Evolutionary conservation across 2,329 filamentous ascomycete species (phyloP), one percentile per base, ranked within the genome.

Genomic region (Aspergillus fumigatus): DNA sequence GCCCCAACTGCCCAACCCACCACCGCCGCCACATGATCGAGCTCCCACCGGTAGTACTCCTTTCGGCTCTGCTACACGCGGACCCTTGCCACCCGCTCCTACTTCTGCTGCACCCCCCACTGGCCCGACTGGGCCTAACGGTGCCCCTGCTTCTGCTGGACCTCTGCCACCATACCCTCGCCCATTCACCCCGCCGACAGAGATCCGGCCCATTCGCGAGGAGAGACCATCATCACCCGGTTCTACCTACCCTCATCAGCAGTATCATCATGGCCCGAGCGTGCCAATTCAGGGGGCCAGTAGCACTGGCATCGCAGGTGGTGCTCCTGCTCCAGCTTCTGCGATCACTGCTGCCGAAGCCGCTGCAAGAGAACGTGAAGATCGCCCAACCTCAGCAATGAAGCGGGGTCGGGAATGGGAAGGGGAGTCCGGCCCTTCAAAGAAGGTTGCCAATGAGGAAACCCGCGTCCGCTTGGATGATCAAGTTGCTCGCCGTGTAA

Each of bases 401-500:
- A 99, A 99, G 81, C 85, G 94, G 56, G 83, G 87, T 72, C 87
- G 92, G 50, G 94, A 97, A 68, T 97, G 94, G 92, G 94, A 97
- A 64, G 88, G 93, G 38, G 91, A 95, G 38, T 77, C 86, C 3
- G 80, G 72, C 11, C 75, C 76, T 6, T 66, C 82, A 48, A 96
- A 97, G 79, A 97, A 97, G 78, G 86, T 89, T 59, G 88, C 90
- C 9, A 96, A 87, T 41, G 93, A 97, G 4, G 92, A 97, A 73
- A 91, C 84, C 62, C 87, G 93, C 47, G 90, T 90, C 57, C 89
- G 91, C 54, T 81, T 97, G 63, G 92, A 96, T 41, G 92, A 97
- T 67, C 84, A 90, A 69, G 86, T 87, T 59, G 87, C 89, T 68
- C 89, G 92, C 58, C 87, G 92, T 47, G 86, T 84, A 17, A 91